Evolutionary conservation across 139 green algal species (phyloP), one percentile per base, ranked within the genome.

Genomic region (Chlorella sp.): DNA sequence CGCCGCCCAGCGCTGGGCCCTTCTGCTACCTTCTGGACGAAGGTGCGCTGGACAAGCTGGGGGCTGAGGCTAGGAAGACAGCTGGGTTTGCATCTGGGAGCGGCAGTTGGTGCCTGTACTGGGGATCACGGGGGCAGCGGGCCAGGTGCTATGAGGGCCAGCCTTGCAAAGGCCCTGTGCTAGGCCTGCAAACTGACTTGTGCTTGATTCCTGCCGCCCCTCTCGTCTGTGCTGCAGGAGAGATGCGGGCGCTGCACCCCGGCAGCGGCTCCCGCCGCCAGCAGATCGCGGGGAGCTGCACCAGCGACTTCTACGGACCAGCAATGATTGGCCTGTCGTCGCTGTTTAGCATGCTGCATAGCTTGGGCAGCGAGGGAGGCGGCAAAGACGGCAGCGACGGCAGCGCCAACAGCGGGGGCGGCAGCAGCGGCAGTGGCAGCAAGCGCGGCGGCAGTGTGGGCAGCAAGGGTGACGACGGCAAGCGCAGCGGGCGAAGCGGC

Each of bases 1-100:
- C 51, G 12, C 51, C 51, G 15, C 51, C 15, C 51, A 60, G 21
- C 12, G 2, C 7, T 0, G 73, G 73, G 0, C 55, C 74, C 17
- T 51, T 36, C 51, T 51, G 34, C 51, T 81, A 55, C 51, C 68
- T 81, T 13, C 55, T 81, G 47, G 51, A 81, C 3, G 74, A 81
- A 34, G 74, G 74, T 81, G 74, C 5, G 74, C n/a, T n/a, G n/a
- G n/a, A n/a, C n/a, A n/a, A n/a, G n/a, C n/a, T n/a, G n/a, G n/a
- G n/a, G n/a, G n/a, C n/a, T n/a, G n/a, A n/a, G n/a, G n/a, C n/a
- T n/a, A n/a, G n/a, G n/a, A n/a, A n/a, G n/a, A n/a, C n/a, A n/a
- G n/a, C n/a, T n/a, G n/a, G n/a, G 51, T 60, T 20, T 60, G 51
- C 51, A 60, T 60, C n/a, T n/a, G n/a, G n/a, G n/a, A n/a, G n/a